Conservation (phyloP, 1,284 basidiomycete genomes). For the Neonothopanus nambi region DNA sequence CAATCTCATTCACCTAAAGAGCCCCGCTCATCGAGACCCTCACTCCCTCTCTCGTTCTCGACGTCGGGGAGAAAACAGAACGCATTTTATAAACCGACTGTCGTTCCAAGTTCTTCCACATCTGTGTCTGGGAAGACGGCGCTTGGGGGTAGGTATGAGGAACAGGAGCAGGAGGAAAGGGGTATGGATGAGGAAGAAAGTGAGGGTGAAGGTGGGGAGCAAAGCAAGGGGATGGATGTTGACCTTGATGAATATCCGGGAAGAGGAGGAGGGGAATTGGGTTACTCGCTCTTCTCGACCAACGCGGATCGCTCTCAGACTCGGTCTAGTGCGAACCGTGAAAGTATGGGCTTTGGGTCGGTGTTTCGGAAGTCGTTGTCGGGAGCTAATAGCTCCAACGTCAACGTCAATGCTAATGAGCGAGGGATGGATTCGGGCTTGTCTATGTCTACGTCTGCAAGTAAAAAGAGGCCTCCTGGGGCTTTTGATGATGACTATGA, state of each 20-base stretch:
- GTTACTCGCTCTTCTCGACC: conserved; percentile 19
- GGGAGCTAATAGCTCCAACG: too few relatives aligned
- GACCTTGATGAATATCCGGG: conserved; percentile 3
- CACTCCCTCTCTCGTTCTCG: conserved; percentile 9
- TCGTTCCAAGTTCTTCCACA: background rate
- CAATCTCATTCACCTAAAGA: too few relatives aligned
- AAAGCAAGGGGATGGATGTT: conserved; percentile 1
- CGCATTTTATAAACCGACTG: conserved; percentile 16
- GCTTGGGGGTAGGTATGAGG: background rate
- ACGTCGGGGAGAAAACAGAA: conserved; percentile 11
- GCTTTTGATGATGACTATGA: conserved; percentile 37
- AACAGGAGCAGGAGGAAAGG: conserved; percentile 3
- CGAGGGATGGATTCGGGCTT: conserved; percentile 21
- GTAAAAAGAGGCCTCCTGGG: conserved; percentile 34
- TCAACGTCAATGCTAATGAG: too few relatives aligned
- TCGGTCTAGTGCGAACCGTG: too few relatives aligned
- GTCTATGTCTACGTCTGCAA: conserved; percentile 16
- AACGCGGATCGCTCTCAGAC: background rate
- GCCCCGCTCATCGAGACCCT: too few relatives aligned
- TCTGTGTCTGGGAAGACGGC: too few relatives aligned
- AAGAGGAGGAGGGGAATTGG: conserved; percentile 9
- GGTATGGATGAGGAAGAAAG: conserved; percentile 16
- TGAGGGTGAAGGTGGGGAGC: conserved; percentile 3
- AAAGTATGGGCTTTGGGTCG: conserved; percentile 3
- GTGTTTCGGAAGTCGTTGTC: background rate